These are phyloP conservation scores for Lentinus brumalis DNA, from an alignment of 768 basidiomycete genomes.

Conservation along the genomic window DNA sequence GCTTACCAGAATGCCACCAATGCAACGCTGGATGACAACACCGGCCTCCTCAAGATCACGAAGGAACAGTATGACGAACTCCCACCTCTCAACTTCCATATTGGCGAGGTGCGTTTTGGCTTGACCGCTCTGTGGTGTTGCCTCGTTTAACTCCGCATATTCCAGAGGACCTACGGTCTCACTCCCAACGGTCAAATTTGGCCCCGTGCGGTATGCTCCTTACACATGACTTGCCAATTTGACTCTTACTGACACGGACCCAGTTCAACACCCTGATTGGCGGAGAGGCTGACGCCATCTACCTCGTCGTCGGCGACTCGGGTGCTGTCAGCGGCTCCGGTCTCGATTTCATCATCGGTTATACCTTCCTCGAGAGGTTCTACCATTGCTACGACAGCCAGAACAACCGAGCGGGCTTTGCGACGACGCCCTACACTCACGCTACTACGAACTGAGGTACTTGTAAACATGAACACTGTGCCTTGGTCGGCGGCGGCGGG, in stretches of 20 bases:
- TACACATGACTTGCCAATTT: too few relatives aligned
- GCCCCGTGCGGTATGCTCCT: slow-evolving; percentile 20
- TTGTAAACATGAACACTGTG: too few relatives aligned
- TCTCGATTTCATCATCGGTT: slow-evolving; percentile 58
- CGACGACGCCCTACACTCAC: slow-evolving; percentile 40
- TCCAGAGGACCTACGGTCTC: slow-evolving; percentile 25
- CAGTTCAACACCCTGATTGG: slow-evolving; percentile 46
- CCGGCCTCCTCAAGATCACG: slow-evolving; percentile 34
- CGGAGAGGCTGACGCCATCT: slow-evolving; percentile 38
- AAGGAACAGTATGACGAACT: slow-evolving; percentile 31
- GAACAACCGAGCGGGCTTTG: slow-evolving; percentile 57
- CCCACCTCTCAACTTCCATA: slow-evolving; percentile 35
- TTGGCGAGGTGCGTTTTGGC: slow-evolving; percentile 24
- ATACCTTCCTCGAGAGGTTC: slow-evolving; percentile 60
- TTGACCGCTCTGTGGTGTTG: too few relatives aligned
- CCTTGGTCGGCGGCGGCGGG: too few relatives aligned
- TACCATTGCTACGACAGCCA: slow-evolving; percentile 66
- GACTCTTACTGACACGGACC: too few relatives aligned
- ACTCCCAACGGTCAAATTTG: slow-evolving; percentile 36
- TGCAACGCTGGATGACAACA: slow-evolving; percentile 30
- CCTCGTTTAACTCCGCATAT: too few relatives aligned
- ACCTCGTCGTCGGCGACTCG: slow-evolving; percentile 39
- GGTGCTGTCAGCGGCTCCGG: slow-evolving; percentile 46
- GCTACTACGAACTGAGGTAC: too few relatives aligned
- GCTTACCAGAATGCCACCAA: slow-evolving; percentile 34